phyloP scores from a whole-genome alignment of 1,284 basidiomycete genomes.

The Pseudozyma thailandica region DNA sequence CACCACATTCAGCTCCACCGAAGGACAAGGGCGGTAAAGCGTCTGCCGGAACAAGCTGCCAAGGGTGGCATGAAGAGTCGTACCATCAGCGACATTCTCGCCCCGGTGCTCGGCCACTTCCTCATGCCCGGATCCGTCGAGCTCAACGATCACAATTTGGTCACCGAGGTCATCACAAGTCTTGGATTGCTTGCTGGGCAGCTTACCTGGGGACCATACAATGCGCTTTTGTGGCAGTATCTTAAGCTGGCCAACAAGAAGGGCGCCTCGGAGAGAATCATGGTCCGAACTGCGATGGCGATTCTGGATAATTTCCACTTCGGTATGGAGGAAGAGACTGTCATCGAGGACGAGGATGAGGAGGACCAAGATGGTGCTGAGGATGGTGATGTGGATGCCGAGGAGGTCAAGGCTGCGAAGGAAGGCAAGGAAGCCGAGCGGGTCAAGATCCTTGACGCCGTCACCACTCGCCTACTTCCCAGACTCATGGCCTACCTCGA shows the following conservation, averaged over 20 bases:
- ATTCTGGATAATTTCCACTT: constrained; percentile 94
- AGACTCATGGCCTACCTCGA: constrained; percentile 64
- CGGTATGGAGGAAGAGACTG: constrained; percentile 51
- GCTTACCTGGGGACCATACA: constrained; percentile 83
- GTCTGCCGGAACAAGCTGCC: constrained; percentile 84
- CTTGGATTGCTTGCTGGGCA: constrained; percentile 56
- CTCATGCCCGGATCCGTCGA: constrained; percentile 71
- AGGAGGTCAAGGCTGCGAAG: constrained; percentile 18
- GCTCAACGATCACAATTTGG: constrained; percentile 86
- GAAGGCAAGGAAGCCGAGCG: constrained; percentile 35
- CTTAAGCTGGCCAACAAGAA: constrained; percentile 79
- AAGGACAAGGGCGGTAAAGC: constrained; percentile 84
- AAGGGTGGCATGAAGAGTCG: constrained; percentile 77
- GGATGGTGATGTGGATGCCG: constrained; percentile 53
- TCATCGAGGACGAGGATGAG: constrained; percentile 28
- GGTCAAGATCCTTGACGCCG: constrained; percentile 77
- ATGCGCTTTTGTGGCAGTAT: constrained; percentile 83
- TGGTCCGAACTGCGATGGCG: constrained; percentile 85
- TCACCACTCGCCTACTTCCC: constrained; percentile 71
- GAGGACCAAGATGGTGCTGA: constrained; percentile 73
- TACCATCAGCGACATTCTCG: constrained; percentile 83
- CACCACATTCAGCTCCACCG: constrained; percentile 94
- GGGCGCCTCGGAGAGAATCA: constrained; percentile 81
- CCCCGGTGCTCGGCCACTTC: constrained; percentile 87
- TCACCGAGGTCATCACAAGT: constrained; percentile 86